Percentiles rank a stretch among this genome's conserved stretches.
Conservation (phyloP, 2,329 filamentous ascomycete genomes). For the Furcasterigmium sp. region DNA sequence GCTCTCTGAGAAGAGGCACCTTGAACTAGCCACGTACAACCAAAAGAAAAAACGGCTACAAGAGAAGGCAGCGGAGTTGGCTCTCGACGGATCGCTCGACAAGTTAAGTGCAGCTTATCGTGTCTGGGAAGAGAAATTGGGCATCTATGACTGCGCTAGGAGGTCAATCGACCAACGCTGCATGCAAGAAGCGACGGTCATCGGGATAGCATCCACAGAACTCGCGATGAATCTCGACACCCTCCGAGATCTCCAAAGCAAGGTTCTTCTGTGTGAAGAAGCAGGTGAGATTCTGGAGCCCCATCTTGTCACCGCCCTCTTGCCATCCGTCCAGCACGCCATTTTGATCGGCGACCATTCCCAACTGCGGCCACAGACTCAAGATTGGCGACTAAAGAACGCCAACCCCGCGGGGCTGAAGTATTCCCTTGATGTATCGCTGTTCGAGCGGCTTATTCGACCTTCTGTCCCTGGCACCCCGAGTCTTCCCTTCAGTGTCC, state of each 20-base stretch:
- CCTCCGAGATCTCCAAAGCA: conserved; percentile 42
- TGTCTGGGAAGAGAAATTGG: neutral
- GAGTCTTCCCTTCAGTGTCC: conserved; percentile 22
- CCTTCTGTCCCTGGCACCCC: conserved; percentile 4
- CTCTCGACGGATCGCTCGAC: too few species aligned
- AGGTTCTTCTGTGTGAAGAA: conserved; percentile 64
- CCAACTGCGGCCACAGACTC: conserved; percentile 55
- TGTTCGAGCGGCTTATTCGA: conserved; percentile 54
- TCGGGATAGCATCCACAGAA: conserved; percentile 53
- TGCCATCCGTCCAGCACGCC: conserved; percentile 55
- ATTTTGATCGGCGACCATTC: conserved; percentile 62
- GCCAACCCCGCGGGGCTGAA: conserved; percentile 39
- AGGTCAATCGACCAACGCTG: conserved; percentile 29
- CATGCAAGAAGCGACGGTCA: conserved; percentile 35
- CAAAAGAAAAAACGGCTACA: too few species aligned
- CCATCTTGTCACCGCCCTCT: conserved; percentile 53
- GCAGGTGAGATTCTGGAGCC: conserved; percentile 64
- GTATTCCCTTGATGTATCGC: conserved; percentile 52
- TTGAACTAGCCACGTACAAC: too few species aligned
- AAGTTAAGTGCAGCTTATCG: too few species aligned
- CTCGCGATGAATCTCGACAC: conserved; percentile 45
- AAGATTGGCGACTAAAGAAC: conserved; percentile 48
- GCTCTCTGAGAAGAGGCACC: too few species aligned
- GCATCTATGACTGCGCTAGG: conserved; percentile 12
- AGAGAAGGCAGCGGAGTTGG: too few species aligned